These are phyloP conservation scores for Leccinum rimulosum DNA, from an alignment of 768 basidiomycete genomes.

Conservation along the genomic window DNA sequence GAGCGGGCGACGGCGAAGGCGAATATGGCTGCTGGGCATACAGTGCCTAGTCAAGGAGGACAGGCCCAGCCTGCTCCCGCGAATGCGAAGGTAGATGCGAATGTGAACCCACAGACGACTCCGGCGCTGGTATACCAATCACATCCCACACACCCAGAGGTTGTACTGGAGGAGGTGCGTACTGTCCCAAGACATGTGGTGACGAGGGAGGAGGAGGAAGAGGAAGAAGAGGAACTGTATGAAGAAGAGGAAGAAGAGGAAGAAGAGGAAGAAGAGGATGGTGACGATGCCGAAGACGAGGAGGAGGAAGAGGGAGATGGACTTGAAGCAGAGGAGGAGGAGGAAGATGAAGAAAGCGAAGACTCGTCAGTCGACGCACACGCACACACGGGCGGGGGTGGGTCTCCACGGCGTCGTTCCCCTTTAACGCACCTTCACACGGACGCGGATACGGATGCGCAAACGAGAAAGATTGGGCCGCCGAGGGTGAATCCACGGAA, in stretches of 20 bases:
- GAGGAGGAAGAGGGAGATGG: slow-evolving; percentile 8
- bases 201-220: slow-evolving; percentile 32
- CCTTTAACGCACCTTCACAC: not conserved
- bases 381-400: not conserved
- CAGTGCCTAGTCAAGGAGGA: slow-evolving; percentile 29
- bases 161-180: slow-evolving; percentile 27
- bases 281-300: slow-evolving; percentile 27
- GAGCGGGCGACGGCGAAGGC: slow-evolving; percentile 59
- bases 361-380: slow-evolving; percentile 13
- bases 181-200: slow-evolving; percentile 15
- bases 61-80: slow-evolving; percentile 11
- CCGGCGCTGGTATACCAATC: slow-evolving; percentile 1
- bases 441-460: not conserved
- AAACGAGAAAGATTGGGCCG: slow-evolving; percentile 9
- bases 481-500: slow-evolving; percentile 29
- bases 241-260: slow-evolving; percentile 27
- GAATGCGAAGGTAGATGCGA: not conserved
- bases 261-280: slow-evolving; percentile 18
- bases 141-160: slow-evolving; percentile 15
- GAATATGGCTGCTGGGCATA: slow-evolving; percentile 42
- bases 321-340: slow-evolving; percentile 27
- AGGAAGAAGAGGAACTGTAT: slow-evolving; percentile 14
- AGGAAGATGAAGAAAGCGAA: slow-evolving; percentile 36
- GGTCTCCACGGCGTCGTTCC: slow-evolving; percentile 6
- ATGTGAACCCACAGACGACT: slow-evolving; percentile 6